A percentile compares a stretch with the other conserved stretches of the same genome.
Evolutionary conservation across 352 stramenopile species (phyloP).

Genomic region (Chrysophaeum taylorii): DNA sequence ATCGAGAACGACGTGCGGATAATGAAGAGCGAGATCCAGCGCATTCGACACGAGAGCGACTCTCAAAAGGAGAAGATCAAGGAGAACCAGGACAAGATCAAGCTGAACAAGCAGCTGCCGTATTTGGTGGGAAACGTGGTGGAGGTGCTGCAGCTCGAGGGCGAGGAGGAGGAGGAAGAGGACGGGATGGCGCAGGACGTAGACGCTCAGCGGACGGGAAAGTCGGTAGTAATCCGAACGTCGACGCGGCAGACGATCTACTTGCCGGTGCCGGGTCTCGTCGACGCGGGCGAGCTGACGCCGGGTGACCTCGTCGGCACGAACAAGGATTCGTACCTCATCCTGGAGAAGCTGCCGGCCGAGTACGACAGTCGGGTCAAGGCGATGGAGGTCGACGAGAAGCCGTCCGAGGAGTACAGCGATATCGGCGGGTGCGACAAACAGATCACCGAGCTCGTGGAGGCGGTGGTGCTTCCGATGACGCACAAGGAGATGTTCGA

Average conservation of each 20-base stretch:
- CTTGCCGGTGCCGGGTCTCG: conserved; percentile 90
- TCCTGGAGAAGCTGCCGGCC: conserved; percentile 92
- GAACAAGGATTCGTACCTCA: conserved; percentile 99
- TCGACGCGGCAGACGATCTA: conserved; percentile 97
- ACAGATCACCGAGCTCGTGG: conserved; percentile 96
- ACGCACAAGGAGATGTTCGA: conserved; percentile 96
- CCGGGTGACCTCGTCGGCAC: conserved; percentile 94
- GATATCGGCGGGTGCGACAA: conserved; percentile 93
- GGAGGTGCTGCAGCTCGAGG: conserved; percentile 65
- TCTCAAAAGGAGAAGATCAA: conserved; percentile 84
- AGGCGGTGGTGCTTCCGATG: conserved; percentile 94
- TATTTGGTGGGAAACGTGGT: conserved; percentile 98
- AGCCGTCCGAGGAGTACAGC: conserved; percentile 81
- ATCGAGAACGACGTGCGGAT: conserved; percentile 94
- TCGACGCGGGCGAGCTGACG: conserved; percentile 82
- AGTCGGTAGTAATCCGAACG: conserved; percentile 93
- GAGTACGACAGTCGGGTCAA: conserved; percentile 97
- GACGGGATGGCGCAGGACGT: conserved; percentile 78
- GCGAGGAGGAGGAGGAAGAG: conserved; percentile 80
- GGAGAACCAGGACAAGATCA: conserved; percentile 98
- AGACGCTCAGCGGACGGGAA: conserved; percentile 64
- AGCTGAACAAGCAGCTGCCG: conserved; percentile 97
- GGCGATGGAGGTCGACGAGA: conserved; percentile 57
- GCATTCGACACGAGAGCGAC: conserved; percentile 88
- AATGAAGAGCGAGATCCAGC: conserved; percentile 89